Percentiles rank a stretch among this genome's conserved stretches.
Evolutionary conservation across 345 rosid genomes (phyloP).

Genomic region (Eucalyptus sp.): DNA sequence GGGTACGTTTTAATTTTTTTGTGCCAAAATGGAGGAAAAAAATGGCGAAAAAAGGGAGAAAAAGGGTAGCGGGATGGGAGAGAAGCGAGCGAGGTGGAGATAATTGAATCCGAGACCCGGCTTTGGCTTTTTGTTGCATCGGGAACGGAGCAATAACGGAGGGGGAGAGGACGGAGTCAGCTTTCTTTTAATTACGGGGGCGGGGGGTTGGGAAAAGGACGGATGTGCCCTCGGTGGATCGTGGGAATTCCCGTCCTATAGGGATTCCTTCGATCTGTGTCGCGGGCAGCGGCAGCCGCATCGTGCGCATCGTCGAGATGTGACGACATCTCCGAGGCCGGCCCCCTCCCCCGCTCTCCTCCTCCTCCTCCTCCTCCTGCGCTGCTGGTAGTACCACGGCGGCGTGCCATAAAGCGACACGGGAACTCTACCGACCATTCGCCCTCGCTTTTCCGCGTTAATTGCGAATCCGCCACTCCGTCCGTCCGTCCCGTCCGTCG

Average conservation of each 20-base stretch:
- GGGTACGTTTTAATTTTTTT: neutral
- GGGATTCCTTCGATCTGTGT: neutral
- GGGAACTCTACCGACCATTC: neutral
- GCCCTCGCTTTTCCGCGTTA: neutral
- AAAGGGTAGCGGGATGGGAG: neutral
- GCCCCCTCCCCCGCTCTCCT: neutral
- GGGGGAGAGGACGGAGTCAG: neutral
- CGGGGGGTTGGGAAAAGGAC: neutral
- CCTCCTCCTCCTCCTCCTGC: neutral
- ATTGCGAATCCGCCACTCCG: neutral
- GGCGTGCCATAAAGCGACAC: neutral
- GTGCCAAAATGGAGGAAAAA: neutral
- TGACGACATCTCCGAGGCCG: neutral
- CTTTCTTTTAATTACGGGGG: neutral
- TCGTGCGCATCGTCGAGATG: neutral
- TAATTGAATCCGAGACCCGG: neutral
- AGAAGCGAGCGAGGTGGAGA: neutral
- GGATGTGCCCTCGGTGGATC: neutral
- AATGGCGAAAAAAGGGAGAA: neutral
- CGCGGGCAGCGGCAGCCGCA: neutral
- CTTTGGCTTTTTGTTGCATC: neutral
- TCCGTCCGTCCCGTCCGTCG: neutral
- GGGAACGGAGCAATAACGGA: neutral
- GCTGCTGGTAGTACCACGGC: neutral
- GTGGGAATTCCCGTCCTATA: neutral